Evolutionary conservation across 2,329 filamentous ascomycete genomes (phyloP).

Genomic region (Dactylellina drechsleri): DNA sequence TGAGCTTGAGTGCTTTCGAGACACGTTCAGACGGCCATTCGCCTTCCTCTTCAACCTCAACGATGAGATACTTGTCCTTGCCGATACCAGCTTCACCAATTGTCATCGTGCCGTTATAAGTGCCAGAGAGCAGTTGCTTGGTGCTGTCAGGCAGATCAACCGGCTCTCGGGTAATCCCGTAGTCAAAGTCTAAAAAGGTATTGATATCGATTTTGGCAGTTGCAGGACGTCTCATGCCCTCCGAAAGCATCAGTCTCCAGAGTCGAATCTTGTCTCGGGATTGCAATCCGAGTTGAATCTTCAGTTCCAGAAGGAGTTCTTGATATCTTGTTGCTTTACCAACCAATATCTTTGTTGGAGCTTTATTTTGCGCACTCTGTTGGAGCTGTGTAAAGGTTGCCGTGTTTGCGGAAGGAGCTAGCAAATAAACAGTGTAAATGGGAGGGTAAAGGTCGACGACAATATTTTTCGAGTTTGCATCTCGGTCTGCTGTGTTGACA

Average conservation of each 20-base stretch:
- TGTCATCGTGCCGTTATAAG: conserved; percentile 64
- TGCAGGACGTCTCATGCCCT: conserved; percentile 63
- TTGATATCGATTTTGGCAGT: conserved; percentile 60
- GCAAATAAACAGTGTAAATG: conserved; percentile 82
- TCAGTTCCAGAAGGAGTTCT: conserved; percentile 79
- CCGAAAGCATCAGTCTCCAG: conserved; percentile 69
- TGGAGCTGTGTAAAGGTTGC: conserved; percentile 69
- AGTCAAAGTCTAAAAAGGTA: conserved; percentile 29
- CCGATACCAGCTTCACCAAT: conserved; percentile 60
- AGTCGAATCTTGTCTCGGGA: conserved; percentile 78
- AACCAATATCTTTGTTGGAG: conserved; percentile 74
- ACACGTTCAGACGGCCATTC: conserved; percentile 51
- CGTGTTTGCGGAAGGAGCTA: conserved; percentile 68
- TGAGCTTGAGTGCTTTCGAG: conserved; percentile 56
- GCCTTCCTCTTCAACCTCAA: conserved; percentile 48
- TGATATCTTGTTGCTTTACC: conserved; percentile 77
- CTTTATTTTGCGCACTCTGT: conserved; percentile 71
- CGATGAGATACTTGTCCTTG: conserved; percentile 55
- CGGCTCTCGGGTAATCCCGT: conserved; percentile 62
- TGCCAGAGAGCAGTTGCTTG: conserved; percentile 70
- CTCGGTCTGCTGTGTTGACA: conserved; percentile 76
- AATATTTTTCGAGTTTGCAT: conserved; percentile 71
- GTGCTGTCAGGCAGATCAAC: conserved; percentile 46
- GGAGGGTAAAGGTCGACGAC: conserved; percentile 86
- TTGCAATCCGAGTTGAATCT: conserved; percentile 74